Evolutionary conservation across 495 filamentous ascomycete genomes (phyloP), one percentile per base, ranked within the genome.

Genomic region (Aspergillus mulundensis): DNA sequence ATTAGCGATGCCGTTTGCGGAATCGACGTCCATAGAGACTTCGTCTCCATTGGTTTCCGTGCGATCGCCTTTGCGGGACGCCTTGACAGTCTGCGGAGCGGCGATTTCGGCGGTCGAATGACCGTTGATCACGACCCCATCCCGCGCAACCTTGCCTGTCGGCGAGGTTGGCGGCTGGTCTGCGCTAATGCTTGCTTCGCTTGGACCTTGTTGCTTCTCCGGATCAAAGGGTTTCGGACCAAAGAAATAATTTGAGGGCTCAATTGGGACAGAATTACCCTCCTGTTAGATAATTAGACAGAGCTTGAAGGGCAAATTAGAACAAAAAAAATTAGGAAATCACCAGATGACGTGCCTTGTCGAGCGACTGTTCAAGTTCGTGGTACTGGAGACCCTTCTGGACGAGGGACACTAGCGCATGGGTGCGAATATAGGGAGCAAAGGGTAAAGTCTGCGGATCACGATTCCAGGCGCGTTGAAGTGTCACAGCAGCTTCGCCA

Each of bases 401-500:
- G 57, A 93, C 74, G 53, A 91, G 72, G 54, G 81, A 78, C 24
- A 91, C 86, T 65, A 93, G 74, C 50, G 88, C 85, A 76, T 89
- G 87, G 47, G 78, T 82, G 67, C 84, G 83, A 68, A 91, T 87
- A 71, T 88, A 82, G 50, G 78, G 82, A 70, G 88, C 87, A 72
- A 90, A 91, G 40, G 86, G 82, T 56, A 93, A 81, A 70, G 73
- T 80, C 66, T 91, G 84, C 52, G 89, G 89, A 66, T 87, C 80
- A 61, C 76, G 74, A 66, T 86, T 77, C 89, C 89, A 93, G 71
- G 88, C 86, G 70, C 88, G 87, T 73, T 91, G 88, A 58, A 93
- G 79, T 71, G 84, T 87, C 61, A 87, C 83, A 46, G 89, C 89
- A 53, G 89, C 87, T 61, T 90, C 87, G 63, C 84, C 74, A 68